Evolutionary conservation across 2,329 filamentous ascomycete genomes (phyloP).

Genomic region (Colletotrichum sp.): DNA sequence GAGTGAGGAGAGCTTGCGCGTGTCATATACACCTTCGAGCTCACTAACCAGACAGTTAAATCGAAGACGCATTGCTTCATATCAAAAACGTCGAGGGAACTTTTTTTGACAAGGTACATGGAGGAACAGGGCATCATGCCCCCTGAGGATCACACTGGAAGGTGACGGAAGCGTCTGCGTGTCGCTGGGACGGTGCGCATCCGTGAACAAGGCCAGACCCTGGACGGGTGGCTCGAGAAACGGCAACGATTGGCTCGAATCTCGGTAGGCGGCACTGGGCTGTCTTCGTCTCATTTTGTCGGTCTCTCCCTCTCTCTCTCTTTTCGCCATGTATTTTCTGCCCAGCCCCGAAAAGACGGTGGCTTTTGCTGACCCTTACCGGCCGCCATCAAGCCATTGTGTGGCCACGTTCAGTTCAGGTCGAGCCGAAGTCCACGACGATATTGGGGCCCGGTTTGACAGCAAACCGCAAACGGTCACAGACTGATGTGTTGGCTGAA

Average conservation of each 20-base stretch:
- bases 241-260: slow-evolving; percentile 6
- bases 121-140: background rate
- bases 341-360: background rate
- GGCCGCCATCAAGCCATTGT: background rate
- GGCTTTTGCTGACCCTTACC: background rate
- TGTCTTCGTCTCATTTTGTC: slow-evolving; percentile 16
- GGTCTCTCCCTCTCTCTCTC: background rate
- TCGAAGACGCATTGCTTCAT: background rate
- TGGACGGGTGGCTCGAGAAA: background rate
- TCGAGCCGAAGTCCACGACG: background rate
- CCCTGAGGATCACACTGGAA: slow-evolving; percentile 7
- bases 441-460: background rate
- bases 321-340: background rate
- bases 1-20: background rate
- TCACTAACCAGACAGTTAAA: background rate
- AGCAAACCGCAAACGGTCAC: slow-evolving; percentile 4
- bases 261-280: slow-evolving; percentile 8
- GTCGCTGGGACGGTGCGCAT: slow-evolving; percentile 11
- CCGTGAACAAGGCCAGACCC: slow-evolving; percentile 6
- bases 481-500: background rate
- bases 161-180: slow-evolving; percentile 15
- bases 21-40: background rate
- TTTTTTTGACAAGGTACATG: background rate
- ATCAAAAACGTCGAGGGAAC: background rate
- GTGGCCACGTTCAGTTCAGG: background rate